Percentiles rank a stretch among this genome's conserved stretches.
Evolutionary conservation across 176 grass and related monocot species (phyloP).

Genomic region (Stipa capillata): DNA sequence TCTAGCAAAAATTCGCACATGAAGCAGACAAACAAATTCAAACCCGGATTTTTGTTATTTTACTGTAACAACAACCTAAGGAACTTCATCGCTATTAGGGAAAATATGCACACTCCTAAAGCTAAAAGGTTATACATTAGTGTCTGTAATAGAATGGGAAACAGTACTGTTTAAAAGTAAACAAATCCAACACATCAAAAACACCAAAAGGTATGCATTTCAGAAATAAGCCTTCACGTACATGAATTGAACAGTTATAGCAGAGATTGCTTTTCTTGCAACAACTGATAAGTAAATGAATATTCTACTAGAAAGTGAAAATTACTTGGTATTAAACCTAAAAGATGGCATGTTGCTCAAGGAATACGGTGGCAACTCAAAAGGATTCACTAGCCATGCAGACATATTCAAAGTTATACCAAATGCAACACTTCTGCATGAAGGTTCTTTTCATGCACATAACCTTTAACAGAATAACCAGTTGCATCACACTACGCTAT

Average conservation of each 20-base stretch:
- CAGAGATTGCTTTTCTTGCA: not conserved
- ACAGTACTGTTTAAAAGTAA: not conserved
- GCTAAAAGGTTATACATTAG: not conserved
- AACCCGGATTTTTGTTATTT: not conserved
- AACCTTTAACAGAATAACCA: slow-evolving; percentile 6
- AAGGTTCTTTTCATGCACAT: slow-evolving; percentile 24
- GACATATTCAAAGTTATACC: slow-evolving; percentile 25
- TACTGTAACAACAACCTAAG: not conserved
- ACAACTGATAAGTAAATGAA: not conserved
- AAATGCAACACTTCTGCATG: slow-evolving; percentile 28
- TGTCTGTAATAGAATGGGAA: not conserved
- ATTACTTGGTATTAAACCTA: not conserved
- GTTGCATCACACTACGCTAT: not conserved
- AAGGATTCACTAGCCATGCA: not conserved
- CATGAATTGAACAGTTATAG: not conserved
- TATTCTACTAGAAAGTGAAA: not conserved
- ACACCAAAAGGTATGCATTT: not conserved
- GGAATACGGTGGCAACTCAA: not conserved
- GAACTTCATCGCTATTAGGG: not conserved
- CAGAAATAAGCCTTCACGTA: not conserved
- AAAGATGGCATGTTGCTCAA: not conserved
- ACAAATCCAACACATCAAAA: not conserved
- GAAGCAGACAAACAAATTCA: not conserved
- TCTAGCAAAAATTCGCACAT: not conserved
- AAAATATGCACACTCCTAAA: not conserved